Base-by-base conservation (phyloP, 176 grass and related monocot species). In the Tuctoria greenei region DNA sequence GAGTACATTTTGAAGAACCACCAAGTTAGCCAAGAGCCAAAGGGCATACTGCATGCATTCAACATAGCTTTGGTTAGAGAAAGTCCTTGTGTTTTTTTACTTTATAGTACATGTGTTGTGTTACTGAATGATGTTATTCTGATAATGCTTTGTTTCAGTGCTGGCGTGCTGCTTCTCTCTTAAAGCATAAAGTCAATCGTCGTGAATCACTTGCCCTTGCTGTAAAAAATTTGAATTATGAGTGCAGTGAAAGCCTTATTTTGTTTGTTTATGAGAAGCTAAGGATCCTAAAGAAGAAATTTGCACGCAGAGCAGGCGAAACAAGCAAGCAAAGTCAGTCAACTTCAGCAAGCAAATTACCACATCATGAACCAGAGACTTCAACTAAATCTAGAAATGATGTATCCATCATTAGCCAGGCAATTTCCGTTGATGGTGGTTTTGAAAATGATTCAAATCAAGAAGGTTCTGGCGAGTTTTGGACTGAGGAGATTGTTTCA, bases 1-100 rank as follows among this genome's bases (percentile, higher is more conserved):
- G 91, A 90, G 58, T 92, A 94, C 72, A 85, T 89, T 72, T 92
- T 98, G 88, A 91, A 88, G 75, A 98, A 98, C 89, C 89, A 89
- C 79, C 84, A 92, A 83, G 89, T 98, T 60, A 91, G 74, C 87
- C 78, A 73, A 44, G 95, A 85, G 69, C 83, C 84, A 76, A 82
- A 87, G 84, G 78, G 64, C 20, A 84, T 98, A 76, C 49, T 98
- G 64, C 95, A 98, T 82, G 86, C 95, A 54, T 88, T 93, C 79
- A 93, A 86, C 41, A 84, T 97, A 60, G 90, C 94, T 69, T 75
- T 97, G 94, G 94, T 97, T 83, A 93, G 91, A 87, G 21, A 77
- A 2, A 56, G 6, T 17, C 50, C 45, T 71, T 44, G 52, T 58
- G 27, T 61, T 50, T 45, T 67, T 89, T 77, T 9, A 57, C 63